Evolutionary conservation across 2,329 filamentous ascomycete species (phyloP).

Genomic region (Aspergillus quadrilineatus): DNA sequence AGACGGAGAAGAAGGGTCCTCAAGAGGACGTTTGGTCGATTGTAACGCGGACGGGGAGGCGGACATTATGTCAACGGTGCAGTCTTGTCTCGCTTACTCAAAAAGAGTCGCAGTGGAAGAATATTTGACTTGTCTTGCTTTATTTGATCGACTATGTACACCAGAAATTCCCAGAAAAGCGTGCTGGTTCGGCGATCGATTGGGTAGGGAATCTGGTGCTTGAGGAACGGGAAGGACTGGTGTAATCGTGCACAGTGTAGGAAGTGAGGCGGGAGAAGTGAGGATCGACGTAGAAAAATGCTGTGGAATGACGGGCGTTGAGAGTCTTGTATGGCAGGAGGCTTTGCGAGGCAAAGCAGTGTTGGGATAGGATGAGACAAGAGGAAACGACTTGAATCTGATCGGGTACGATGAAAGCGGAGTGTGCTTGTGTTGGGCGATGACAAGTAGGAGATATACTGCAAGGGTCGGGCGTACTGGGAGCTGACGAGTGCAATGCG

Average conservation of each 20-base stretch:
- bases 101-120: slow-evolving; percentile 46
- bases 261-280: slow-evolving; percentile 38
- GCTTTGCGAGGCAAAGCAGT: slow-evolving; percentile 24
- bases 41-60: slow-evolving; percentile 56
- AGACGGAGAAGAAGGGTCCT: slow-evolving; percentile 94
- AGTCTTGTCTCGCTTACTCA: slow-evolving; percentile 40
- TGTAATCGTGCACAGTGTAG: slow-evolving; percentile 34
- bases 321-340: slow-evolving; percentile 17
- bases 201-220: slow-evolving; percentile 42
- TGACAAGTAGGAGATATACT: slow-evolving; percentile 17
- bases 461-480: slow-evolving; percentile 24
- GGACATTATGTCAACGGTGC: slow-evolving; percentile 62
- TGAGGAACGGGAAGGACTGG: slow-evolving; percentile 29
- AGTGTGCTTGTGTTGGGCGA: slow-evolving; percentile 25
- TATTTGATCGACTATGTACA: slow-evolving; percentile 68
- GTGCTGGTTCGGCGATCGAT: slow-evolving; percentile 69
- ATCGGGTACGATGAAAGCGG: slow-evolving; percentile 24
- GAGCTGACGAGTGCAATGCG: slow-evolving; percentile 22
- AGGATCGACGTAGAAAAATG: slow-evolving; percentile 30
- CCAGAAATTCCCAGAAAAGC: slow-evolving; percentile 88
- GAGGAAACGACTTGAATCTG: slow-evolving; percentile 22
- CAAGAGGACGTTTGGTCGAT: slow-evolving; percentile 80
- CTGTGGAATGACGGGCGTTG: slow-evolving; percentile 29
- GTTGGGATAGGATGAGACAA: slow-evolving; percentile 21
- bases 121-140: slow-evolving; percentile 45